Conservation (phyloP, 148 eudicot genomes). For the Persicaria tinctoria region DNA sequence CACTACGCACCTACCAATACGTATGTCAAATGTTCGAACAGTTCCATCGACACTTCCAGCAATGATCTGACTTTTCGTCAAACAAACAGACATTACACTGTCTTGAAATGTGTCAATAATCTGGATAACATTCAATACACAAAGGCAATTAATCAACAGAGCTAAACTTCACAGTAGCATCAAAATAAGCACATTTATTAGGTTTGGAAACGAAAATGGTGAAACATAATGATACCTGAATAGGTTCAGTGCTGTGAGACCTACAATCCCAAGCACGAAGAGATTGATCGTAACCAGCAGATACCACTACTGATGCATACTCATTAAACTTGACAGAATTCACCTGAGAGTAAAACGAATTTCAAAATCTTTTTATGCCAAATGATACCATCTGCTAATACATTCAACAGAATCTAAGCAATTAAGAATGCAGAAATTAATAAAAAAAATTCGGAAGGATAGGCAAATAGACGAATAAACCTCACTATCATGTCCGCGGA, state of each 20-base stretch:
- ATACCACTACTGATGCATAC: slow-evolving; percentile 74
- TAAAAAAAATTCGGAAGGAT: background rate
- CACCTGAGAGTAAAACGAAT: slow-evolving; percentile 38
- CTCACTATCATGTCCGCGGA: slow-evolving; percentile 98
- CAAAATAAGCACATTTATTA: background rate
- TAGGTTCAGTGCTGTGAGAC: slow-evolving; percentile 89
- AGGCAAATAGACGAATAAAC: slow-evolving; percentile 24
- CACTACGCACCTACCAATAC: slow-evolving; percentile 80
- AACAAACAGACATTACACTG: slow-evolving; percentile 90
- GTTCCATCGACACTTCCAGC: slow-evolving; percentile 99
- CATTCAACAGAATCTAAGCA: background rate
- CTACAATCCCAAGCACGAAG: slow-evolving; percentile 94
- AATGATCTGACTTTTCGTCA: slow-evolving; percentile 76
- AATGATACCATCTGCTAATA: background rate
- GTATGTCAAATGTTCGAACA: slow-evolving; percentile 89
- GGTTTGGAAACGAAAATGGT: background rate
- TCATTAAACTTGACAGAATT: slow-evolving; percentile 95
- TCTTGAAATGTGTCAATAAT: slow-evolving; percentile 79
- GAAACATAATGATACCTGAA: slow-evolving; percentile 47
- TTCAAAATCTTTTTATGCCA: background rate
- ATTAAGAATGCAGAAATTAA: background rate
- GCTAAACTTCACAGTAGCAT: background rate
- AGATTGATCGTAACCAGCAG: slow-evolving; percentile 93
- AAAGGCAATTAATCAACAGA: background rate
- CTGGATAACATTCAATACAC: slow-evolving; percentile 27